Conservation (phyloP, 2,329 filamentous ascomycete genomes). For the Neofusicoccum kwambonambiense region DNA sequence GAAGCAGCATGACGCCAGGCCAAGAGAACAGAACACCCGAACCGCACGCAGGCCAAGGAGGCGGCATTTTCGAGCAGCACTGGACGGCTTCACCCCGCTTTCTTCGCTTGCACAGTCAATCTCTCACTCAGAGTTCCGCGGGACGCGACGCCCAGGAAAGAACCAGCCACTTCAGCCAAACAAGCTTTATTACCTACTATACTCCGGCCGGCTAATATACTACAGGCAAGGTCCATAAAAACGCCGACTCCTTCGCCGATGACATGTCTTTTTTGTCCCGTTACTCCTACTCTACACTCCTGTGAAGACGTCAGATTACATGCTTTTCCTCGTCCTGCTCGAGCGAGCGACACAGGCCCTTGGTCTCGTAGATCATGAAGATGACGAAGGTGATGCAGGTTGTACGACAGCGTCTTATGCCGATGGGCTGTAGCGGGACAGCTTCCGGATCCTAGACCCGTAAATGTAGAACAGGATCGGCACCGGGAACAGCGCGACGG, state of each 20-base stretch:
- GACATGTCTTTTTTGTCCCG: background rate
- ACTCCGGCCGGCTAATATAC: background rate
- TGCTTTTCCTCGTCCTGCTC: too few species aligned
- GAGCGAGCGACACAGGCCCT: too few species aligned
- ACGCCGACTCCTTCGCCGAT: background rate
- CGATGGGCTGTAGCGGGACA: constrained; percentile 15
- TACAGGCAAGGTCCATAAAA: too few species aligned
- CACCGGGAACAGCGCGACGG: constrained; percentile 33
- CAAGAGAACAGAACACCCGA: background rate
- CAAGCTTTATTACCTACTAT: background rate
- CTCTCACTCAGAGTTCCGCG: too few species aligned
- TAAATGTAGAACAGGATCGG: constrained; percentile 37
- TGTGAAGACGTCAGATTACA: too few species aligned
- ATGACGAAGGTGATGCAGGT: too few species aligned
- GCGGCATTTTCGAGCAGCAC: background rate
- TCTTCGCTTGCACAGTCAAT: too few species aligned
- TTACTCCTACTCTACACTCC: background rate
- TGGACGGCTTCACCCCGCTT: too few species aligned
- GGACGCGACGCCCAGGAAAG: too few species aligned
- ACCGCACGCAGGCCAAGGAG: background rate
- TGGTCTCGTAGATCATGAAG: too few species aligned
- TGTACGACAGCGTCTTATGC: background rate
- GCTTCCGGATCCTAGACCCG: constrained; percentile 31
- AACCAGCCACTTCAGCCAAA: too few species aligned
- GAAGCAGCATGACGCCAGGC: constrained; percentile 10